These are phyloP conservation scores for Suhomyces bolitotheri DNA, from an alignment of 1,139 yeast genomes.

Conservation along the genomic window DNA sequence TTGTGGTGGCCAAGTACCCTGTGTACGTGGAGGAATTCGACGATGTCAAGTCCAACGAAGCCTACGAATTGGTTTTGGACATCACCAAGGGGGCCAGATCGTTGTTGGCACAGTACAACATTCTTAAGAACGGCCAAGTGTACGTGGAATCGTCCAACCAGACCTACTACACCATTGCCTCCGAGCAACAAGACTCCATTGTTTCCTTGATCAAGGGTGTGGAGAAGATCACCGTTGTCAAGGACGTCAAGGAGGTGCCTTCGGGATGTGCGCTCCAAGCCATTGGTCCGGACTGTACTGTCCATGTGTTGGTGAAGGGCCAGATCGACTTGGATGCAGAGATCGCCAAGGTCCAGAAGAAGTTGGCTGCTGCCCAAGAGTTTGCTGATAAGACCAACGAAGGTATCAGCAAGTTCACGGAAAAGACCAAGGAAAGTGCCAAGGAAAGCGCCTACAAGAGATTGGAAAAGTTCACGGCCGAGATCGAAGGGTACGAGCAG, in stretches of 20 bases:
- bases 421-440: constrained; percentile 81
- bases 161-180: constrained; percentile 52
- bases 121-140: constrained; percentile 83
- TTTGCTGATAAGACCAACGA: constrained; percentile 40
- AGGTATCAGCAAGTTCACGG: constrained; percentile 69
- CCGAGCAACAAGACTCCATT: constrained; percentile 77
- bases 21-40: constrained; percentile 58
- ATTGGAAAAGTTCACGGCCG: constrained; percentile 74
- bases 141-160: constrained; percentile 67
- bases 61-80: constrained; percentile 80
- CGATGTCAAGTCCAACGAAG: constrained; percentile 63
- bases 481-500: constrained; percentile 79
- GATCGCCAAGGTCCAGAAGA: constrained; percentile 77
- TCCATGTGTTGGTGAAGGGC: constrained; percentile 90
- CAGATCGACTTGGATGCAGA: constrained; percentile 91
- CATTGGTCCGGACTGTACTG: constrained; percentile 77
- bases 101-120: constrained; percentile 82
- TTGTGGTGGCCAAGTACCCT: constrained; percentile 81
- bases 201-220: constrained; percentile 91
- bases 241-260: constrained; percentile 58
- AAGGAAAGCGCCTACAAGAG: constrained; percentile 73
- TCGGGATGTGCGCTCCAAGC: constrained; percentile 88
- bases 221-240: constrained; percentile 64
- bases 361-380: constrained; percentile 64
- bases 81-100: constrained; percentile 93